These are phyloP conservation scores for Colletotrichum siamense DNA, from an alignment of 2,329 filamentous ascomycete genomes.

Conservation along the genomic window DNA sequence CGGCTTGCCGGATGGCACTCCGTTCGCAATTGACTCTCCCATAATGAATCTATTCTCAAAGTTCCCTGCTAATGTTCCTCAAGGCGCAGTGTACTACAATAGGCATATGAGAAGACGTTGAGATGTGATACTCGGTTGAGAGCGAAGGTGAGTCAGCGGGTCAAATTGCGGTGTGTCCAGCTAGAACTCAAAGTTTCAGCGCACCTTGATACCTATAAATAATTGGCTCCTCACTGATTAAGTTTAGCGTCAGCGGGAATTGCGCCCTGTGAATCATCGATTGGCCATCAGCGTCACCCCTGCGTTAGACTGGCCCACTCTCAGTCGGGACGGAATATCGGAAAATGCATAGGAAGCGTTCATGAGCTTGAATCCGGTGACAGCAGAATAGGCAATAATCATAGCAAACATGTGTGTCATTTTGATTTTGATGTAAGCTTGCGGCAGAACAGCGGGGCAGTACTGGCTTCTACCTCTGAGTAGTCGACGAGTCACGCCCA, in stretches of 20 bases:
- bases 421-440: not conserved
- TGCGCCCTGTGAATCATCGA: not conserved
- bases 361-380: not conserved
- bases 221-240: not conserved
- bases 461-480: not conserved
- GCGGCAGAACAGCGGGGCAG: not conserved
- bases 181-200: not conserved
- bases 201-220: not conserved
- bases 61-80: not conserved
- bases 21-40: not conserved
- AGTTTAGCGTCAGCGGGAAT: not conserved
- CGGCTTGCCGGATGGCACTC: accelerated
- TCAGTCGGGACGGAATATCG: not conserved
- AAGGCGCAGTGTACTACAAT: not conserved
- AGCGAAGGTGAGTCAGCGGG: not conserved
- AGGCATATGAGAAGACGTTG: not conserved
- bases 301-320: not conserved
- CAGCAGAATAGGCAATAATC: not conserved
- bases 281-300: not conserved
- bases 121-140: not conserved
- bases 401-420: not conserved
- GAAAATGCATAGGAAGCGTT: not conserved
- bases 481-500: not conserved
- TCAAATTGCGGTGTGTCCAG: not conserved
- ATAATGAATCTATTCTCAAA: not conserved